Percentiles rank a stretch among this genome's conserved stretches.
phyloP scores from a whole-genome alignment of 306 rosid species.

The Astragalus glycyphyllos region DNA sequence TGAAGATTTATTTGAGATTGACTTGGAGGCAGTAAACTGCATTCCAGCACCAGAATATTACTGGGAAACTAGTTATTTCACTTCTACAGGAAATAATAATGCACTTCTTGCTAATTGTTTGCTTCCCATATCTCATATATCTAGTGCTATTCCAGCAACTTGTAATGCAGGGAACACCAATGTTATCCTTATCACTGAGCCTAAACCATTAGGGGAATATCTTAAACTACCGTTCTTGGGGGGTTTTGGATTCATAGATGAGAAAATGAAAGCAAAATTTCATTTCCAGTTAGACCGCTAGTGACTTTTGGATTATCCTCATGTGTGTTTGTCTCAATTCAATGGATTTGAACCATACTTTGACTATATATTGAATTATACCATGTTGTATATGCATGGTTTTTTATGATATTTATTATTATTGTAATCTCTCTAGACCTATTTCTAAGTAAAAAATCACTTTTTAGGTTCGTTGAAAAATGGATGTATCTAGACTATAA shows the following conservation, averaged over 20 bases:
- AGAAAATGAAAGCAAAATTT: conserved; percentile 39
- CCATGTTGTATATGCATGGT: no score
- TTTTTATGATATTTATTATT: no score
- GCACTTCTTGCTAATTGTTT: conserved; percentile 80
- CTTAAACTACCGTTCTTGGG: conserved; percentile 58
- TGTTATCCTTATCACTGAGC: conserved; percentile 44
- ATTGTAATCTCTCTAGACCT: no score
- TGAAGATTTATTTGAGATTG: conserved; percentile 75
- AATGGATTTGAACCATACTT: no score
- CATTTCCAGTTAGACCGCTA: conserved; percentile 36
- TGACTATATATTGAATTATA: no score
- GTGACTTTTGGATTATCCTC: not conserved
- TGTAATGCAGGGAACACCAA: conserved; percentile 33
- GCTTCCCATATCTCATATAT: conserved; percentile 64
- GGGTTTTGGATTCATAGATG: conserved; percentile 34
- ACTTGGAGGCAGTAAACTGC: conserved; percentile 55
- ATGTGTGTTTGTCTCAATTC: no score
- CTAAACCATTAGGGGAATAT: conserved; percentile 53
- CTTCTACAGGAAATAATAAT: conserved; percentile 45
- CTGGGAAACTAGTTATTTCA: conserved; percentile 46
- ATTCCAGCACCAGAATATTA: conserved; percentile 46
- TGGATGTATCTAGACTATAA: no score
- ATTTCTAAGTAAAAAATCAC: no score
- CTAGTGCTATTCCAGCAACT: conserved; percentile 61
- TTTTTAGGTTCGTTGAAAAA: no score